phyloP scores from a whole-genome alignment of 805 yeast species.

The Debaryomyces tyrocola region DNA sequence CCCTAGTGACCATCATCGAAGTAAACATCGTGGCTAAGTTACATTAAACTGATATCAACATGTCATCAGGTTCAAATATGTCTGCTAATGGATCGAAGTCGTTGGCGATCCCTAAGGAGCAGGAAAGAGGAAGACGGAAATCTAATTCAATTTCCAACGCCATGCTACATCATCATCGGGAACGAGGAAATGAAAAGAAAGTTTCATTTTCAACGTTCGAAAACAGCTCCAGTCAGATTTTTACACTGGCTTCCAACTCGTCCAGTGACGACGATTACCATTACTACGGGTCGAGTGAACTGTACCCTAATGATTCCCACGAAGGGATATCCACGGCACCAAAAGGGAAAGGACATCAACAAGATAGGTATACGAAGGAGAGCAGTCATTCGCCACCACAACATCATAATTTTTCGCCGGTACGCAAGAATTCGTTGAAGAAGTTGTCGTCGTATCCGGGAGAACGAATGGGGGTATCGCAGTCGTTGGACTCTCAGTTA shows the following conservation, averaged over 20 bases:
- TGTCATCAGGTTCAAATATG: background rate
- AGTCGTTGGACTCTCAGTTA: slow-evolving; percentile 14
- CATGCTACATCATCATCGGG: slow-evolving; percentile 10
- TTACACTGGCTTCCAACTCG: slow-evolving; percentile 6
- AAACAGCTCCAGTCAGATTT: slow-evolving; percentile 5
- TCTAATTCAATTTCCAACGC: slow-evolving; percentile 18
- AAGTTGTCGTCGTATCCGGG: slow-evolving; percentile 18
- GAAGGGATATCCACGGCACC: background rate
- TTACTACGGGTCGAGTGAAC: background rate
- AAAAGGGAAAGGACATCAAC: background rate
- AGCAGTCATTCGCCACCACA: background rate
- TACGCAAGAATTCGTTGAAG: slow-evolving; percentile 8
- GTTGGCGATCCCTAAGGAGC: background rate
- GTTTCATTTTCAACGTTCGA: slow-evolving; percentile 16
- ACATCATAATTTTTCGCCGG: background rate
- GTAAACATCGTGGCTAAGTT: no score
- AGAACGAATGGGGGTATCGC: slow-evolving; percentile 10
- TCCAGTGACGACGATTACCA: slow-evolving; percentile 8
- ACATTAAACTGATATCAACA: background rate
- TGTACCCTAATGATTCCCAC: background rate
- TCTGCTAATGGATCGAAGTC: background rate
- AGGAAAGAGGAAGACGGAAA: slow-evolving; percentile 6
- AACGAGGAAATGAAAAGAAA: slow-evolving; percentile 8
- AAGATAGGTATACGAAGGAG: background rate
- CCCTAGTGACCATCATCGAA: no score